Percentiles rank a stretch among this genome's conserved stretches.
These are phyloP conservation scores for Suhomyces bribrorum DNA, from an alignment of 1,139 yeast species.

Conservation along the genomic window DNA sequence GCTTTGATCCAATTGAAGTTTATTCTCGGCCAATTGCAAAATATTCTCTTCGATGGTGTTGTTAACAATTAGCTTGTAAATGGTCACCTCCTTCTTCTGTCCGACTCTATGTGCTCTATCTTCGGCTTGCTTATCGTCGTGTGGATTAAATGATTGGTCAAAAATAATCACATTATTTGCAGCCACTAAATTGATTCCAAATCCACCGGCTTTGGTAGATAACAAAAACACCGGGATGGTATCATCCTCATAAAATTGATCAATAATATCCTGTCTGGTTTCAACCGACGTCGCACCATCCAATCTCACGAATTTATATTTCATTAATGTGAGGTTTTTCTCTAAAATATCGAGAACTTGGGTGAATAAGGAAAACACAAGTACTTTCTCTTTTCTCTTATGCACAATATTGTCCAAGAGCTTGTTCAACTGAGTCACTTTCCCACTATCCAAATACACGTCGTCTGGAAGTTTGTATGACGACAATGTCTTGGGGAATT, in stretches of 20 bases:
- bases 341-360: slow-evolving; percentile 89
- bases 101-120: slow-evolving; percentile 99
- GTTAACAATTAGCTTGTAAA: slow-evolving; percentile 71
- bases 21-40: slow-evolving; percentile 81
- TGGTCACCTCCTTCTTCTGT: slow-evolving; percentile 83
- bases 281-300: slow-evolving; percentile 97
- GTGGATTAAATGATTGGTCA: slow-evolving; percentile 96
- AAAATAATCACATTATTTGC: slow-evolving; percentile 90
- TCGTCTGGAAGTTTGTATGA: slow-evolving; percentile 55
- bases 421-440: slow-evolving; percentile 57
- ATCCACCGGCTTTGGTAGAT: slow-evolving; percentile 97
- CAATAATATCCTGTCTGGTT: slow-evolving; percentile 88
- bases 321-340: slow-evolving; percentile 62
- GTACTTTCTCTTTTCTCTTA: slow-evolving; percentile 63
- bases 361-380: slow-evolving; percentile 89
- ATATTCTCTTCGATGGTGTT: slow-evolving; percentile 89
- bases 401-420: slow-evolving; percentile 60
- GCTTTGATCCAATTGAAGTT: slow-evolving; percentile 79
- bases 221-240: slow-evolving; percentile 82
- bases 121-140: slow-evolving; percentile 97
- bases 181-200: slow-evolving; percentile 93
- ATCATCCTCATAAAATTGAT: slow-evolving; percentile 79
- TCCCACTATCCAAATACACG: slow-evolving; percentile 76
- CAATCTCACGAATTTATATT: slow-evolving; percentile 74
- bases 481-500: slow-evolving; percentile 67